Percentiles rank a stretch among this genome's conserved stretches.
Evolutionary conservation across 345 rosid genomes (phyloP).

Genomic region (thale cress (Arabidopsis thaliana)): TAIR10.1 NC_003071.7:15191501-15192000

Average conservation of each 20-base stretch:
- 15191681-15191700: not conserved
- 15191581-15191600: not conserved
- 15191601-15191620: not conserved
- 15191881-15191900: slow-evolving; percentile 21
- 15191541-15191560: not conserved
- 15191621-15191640: not conserved
- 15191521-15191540: not conserved
- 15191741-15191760: not conserved
- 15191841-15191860: slow-evolving; percentile 19
- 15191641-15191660: not conserved
- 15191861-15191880: not conserved
- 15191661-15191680: not conserved
- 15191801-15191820: slow-evolving; percentile 27
- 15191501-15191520: not conserved
- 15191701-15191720: not conserved
- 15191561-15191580: not conserved
- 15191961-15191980: not conserved
- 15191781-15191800: not conserved
- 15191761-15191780: not conserved
- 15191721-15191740: not conserved
- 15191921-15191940: slow-evolving; percentile 19
- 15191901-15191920: slow-evolving; percentile 3
- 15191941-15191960: slow-evolving; percentile 19
- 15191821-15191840: slow-evolving; percentile 23
- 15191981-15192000: slow-evolving; percentile 1